A percentile compares a stretch with the other conserved stretches of the same genome.
These are phyloP conservation scores for Lomentospora prolificans DNA, from an alignment of 2,329 filamentous ascomycete genomes.

Conservation along the genomic window DNA sequence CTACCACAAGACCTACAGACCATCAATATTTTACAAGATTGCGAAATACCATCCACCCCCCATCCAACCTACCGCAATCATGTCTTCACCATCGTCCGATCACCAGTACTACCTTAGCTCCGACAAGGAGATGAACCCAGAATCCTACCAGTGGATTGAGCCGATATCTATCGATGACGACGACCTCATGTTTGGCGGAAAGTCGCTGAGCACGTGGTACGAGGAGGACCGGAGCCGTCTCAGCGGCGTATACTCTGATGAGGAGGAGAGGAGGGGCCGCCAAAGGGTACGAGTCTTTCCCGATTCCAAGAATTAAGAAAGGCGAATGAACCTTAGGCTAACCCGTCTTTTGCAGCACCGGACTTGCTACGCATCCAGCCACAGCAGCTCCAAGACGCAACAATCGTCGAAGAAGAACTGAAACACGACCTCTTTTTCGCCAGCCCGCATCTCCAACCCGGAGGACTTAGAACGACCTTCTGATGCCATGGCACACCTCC, in stretches of 20 bases:
- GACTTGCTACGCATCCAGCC: conserved; percentile 4
- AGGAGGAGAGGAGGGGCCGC: conserved; percentile 28
- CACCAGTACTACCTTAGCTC: background rate
- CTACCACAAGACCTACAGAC: background rate
- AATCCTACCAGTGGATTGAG: conserved; percentile 35
- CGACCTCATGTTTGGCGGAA: conserved; percentile 51
- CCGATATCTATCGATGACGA: conserved; percentile 51
- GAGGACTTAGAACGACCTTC: background rate
- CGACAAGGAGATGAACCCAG: background rate
- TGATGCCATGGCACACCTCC: background rate
- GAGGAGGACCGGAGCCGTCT: conserved; percentile 44
- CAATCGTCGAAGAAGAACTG: conserved; percentile 4
- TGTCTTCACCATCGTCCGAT: background rate
- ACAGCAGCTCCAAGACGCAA: conserved; percentile 3
- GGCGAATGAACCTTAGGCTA: background rate
- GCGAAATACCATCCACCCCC: background rate
- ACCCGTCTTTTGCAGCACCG: conserved; percentile 1
- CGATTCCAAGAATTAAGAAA: background rate
- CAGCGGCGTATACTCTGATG: conserved; percentile 26
- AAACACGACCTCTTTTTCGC: background rate
- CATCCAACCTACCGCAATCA: background rate
- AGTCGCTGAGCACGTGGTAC: conserved; percentile 49
- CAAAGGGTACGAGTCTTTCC: conserved; percentile 22
- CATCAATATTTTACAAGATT: background rate
- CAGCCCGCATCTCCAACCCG: background rate